Evolutionary conservation across 495 filamentous ascomycete species (phyloP), one percentile per base, ranked within the genome.

Genomic region (Neurospora discreta): DNA sequence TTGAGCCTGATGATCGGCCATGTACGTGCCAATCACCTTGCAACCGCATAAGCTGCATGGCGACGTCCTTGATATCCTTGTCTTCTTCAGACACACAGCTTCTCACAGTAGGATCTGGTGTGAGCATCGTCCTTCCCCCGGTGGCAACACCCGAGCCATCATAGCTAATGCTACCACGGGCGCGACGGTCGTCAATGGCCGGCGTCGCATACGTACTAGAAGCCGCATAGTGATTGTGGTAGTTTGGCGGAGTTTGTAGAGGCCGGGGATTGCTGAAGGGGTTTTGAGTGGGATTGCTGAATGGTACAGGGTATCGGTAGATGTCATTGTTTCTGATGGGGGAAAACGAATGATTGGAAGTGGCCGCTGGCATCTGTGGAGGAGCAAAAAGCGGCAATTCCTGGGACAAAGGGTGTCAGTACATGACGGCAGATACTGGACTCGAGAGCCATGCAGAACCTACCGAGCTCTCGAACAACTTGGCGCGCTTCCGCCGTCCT

Each of bases 61-160:
- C 95, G 75, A 97, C 95, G 81, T 99, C 96, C 78, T 98, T 95
- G 75, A 97, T 95, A 82, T 99, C 96, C 78, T 98, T 95, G 79
- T 99, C 95, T 79, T 99, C 95, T 79, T 99, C 95, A 4, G 95
- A 98, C 78, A 98, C 94, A 76, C 91, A 95, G 82, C 94, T 98
- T 42, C 92, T 91, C 72, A 97, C 91, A 16, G 96, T 98, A 13
- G 94, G 94, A 73, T 97, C 95, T 5, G 95, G 96, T 4, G 96
- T 98, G 9, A 93, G 94, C 71, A 97, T 84, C 74, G 93, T 86
- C n/a, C 87, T 89, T 70, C 71, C 39, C 72, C 78, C 70, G 79
- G 84, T 46, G 72, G 75, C 65, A 3, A 75, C 70, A 40, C 82
- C 82, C 10, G 69, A 68, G 33, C 81, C 81, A 2, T 80, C 72